Evolutionary conservation across 2,329 filamentous ascomycete species (phyloP).

Genomic region (Fusarium euwallaceae): DNA sequence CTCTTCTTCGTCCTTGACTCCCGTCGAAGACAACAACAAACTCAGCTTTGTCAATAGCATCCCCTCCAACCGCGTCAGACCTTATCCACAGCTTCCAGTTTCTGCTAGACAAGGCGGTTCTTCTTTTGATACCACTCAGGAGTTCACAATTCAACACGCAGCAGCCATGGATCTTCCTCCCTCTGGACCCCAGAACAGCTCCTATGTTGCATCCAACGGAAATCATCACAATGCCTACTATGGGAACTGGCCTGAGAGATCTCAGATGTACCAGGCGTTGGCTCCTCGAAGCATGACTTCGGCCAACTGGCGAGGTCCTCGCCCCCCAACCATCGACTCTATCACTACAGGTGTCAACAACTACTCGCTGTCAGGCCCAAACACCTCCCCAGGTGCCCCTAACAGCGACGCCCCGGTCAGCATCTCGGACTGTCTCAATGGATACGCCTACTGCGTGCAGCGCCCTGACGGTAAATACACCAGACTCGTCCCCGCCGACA

Average conservation of each 20-base stretch:
- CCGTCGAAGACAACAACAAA: slow-evolving; percentile 8
- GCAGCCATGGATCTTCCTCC: slow-evolving; percentile 19
- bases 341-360: slow-evolving; percentile 12
- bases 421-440: slow-evolving; percentile 36
- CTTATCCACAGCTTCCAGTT: slow-evolving; percentile 5
- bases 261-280: slow-evolving; percentile 15
- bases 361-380: slow-evolving; percentile 27
- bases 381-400: neutral
- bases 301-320: slow-evolving; percentile 40
- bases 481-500: slow-evolving; percentile 37
- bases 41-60: slow-evolving; percentile 1
- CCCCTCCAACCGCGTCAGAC: neutral
- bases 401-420: slow-evolving; percentile 23
- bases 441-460: slow-evolving; percentile 37
- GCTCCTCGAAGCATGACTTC: slow-evolving; percentile 40
- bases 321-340: slow-evolving; percentile 10
- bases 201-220: slow-evolving; percentile 7
- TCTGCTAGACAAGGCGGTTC: neutral
- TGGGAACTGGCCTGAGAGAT: slow-evolving; percentile 30
- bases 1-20: slow-evolving; percentile 7
- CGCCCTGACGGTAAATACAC: slow-evolving; percentile 32
- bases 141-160: neutral
- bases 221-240: slow-evolving; percentile 16
- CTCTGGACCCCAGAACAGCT: slow-evolving; percentile 10
- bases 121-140: neutral